Percentiles rank a stretch among this genome's conserved stretches.
Evolutionary conservation across 805 yeast species (phyloP).

Genomic region (Kazachstania viticola): DNA sequence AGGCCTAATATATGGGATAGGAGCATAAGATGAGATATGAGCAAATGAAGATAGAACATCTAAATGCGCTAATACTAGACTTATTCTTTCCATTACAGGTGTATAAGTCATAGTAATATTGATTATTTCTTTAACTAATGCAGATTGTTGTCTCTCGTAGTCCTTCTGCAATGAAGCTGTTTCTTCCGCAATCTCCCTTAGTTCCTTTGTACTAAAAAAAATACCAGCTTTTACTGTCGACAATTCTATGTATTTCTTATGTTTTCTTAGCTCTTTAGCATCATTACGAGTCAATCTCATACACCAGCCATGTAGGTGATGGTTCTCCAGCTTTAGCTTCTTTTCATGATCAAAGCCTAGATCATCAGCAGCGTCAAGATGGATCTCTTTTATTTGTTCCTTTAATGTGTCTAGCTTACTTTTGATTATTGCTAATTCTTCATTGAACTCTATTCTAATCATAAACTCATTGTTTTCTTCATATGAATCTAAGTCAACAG

Average conservation of each 20-base stretch:
- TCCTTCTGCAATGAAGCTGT: constrained; percentile 48
- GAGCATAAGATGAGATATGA: constrained; percentile 71
- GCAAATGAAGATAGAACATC: constrained; percentile 86
- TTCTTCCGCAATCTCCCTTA: constrained; percentile 49
- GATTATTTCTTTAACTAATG: constrained; percentile 74
- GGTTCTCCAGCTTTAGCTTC: constrained; percentile 81
- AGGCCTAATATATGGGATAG: constrained; percentile 72
- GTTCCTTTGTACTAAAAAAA: constrained; percentile 64
- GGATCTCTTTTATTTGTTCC: constrained; percentile 45
- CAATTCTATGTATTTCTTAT: constrained; percentile 55
- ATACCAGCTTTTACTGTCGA: constrained; percentile 95
- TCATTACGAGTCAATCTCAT: constrained; percentile 86
- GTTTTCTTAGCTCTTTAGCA: constrained; percentile 58
- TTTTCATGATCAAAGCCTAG: constrained; percentile 75
- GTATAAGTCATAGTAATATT: constrained; percentile 70
- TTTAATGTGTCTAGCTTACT: constrained; percentile 43
- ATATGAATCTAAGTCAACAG: constrained; percentile 76
- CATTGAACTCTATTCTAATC: constrained; percentile 85
- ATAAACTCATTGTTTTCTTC: constrained; percentile 68
- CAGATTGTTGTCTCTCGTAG: constrained; percentile 65
- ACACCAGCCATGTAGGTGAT: constrained; percentile 87
- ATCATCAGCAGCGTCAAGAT: constrained; percentile 57
- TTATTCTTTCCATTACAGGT: constrained; percentile 61
- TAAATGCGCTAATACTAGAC: constrained; percentile 53
- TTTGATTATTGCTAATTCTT: constrained; percentile 51